Percentiles rank a stretch among this genome's conserved stretches.
Evolutionary conservation across 305 asterid genomes (phyloP).

Genomic region (Vinca major): DNA sequence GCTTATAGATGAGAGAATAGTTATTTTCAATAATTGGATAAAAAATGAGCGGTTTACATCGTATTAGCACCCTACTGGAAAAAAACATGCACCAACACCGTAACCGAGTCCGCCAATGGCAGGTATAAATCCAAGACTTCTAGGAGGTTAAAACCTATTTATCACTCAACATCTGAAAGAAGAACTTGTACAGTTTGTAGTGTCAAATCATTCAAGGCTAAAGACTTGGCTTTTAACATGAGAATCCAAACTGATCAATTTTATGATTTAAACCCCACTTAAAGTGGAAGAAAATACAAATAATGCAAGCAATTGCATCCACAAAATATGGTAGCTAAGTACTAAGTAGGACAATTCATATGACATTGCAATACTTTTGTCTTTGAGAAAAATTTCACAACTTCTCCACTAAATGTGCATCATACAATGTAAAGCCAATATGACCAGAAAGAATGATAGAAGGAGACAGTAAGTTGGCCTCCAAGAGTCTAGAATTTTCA

Average conservation of each 20-base stretch:
- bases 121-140: neutral
- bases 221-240: neutral
- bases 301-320: slow-evolving; percentile 2
- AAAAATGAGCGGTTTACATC: no score
- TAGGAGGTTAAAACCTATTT: neutral
- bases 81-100: no score
- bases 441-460: slow-evolving; percentile 30
- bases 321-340: slow-evolving; percentile 2
- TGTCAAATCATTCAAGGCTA: neutral
- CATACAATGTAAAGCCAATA: slow-evolving; percentile 10
- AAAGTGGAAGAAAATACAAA: neutral
- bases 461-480: slow-evolving; percentile 25
- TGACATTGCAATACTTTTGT: neutral
- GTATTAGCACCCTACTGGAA: no score
- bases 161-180: neutral
- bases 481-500: slow-evolving; percentile 24
- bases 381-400: neutral
- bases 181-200: neutral
- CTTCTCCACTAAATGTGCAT: neutral
- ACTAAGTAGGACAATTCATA: slow-evolving; percentile 10
- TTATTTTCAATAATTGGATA: no score
- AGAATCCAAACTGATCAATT: neutral
- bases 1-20: no score
- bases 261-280: neutral
- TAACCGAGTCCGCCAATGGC: no score